These are phyloP conservation scores for Comarum palustre DNA, from an alignment of 306 rosid genomes.

Conservation along the genomic window DNA sequence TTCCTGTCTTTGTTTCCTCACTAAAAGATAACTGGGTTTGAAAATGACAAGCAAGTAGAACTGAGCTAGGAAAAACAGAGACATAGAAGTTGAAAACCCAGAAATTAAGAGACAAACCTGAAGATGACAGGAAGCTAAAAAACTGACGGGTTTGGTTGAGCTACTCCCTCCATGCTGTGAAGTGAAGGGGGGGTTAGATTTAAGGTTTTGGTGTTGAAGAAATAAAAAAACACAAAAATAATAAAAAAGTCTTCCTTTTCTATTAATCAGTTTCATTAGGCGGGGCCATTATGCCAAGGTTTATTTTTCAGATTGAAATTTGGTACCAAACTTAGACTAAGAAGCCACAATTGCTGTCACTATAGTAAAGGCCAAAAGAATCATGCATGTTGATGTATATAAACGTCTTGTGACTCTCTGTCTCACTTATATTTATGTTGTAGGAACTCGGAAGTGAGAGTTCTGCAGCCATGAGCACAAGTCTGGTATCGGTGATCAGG, in stretches of 20 bases:
- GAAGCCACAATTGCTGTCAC: too few relatives aligned
- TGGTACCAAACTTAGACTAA: not conserved
- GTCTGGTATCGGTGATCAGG: constrained; percentile 15
- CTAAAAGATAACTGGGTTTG: not conserved
- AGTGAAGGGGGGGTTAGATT: too few relatives aligned
- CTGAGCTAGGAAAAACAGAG: too few relatives aligned
- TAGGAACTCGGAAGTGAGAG: not conserved
- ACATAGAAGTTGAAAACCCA: not conserved
- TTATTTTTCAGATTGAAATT: not conserved
- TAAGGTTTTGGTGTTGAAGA: too few relatives aligned
- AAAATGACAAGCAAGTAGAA: not conserved
- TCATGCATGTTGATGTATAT: not conserved
- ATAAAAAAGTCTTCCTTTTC: too few relatives aligned
- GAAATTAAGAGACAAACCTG: not conserved
- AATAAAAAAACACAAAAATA: too few relatives aligned
- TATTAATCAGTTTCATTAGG: too few relatives aligned
- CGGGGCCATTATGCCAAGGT: too few relatives aligned
- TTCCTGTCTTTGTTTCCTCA: not conserved
- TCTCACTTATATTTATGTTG: not conserved
- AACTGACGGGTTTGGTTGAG: too few relatives aligned
- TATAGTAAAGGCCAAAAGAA: not conserved
- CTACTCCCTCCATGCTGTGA: not conserved
- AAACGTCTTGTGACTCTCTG: not conserved
- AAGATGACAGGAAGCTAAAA: not conserved
- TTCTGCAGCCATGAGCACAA: constrained; percentile 4